Evolutionary conservation across 805 yeast genomes (phyloP).

Genomic region (Yarrowia divulgata): DNA sequence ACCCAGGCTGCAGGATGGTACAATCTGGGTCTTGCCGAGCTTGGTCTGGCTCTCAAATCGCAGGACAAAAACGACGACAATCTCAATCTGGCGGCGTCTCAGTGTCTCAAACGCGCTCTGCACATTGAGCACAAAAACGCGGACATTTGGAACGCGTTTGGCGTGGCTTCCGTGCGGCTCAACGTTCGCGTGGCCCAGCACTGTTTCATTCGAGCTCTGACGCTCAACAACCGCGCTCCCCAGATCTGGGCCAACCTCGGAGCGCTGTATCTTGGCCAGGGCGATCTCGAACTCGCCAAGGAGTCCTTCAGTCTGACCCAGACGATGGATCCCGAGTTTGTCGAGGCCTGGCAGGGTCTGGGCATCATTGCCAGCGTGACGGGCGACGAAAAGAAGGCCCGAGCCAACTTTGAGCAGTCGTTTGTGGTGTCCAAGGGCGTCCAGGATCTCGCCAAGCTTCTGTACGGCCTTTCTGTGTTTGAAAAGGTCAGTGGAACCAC

Average conservation of each 20-base stretch:
- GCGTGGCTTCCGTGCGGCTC: conserved; percentile 69
- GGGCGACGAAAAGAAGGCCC: conserved; percentile 57
- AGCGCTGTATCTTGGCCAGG: conserved; percentile 69
- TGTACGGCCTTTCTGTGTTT: conserved; percentile 69
- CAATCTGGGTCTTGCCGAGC: conserved; percentile 74
- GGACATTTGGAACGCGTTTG: conserved; percentile 82
- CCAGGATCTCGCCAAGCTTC: conserved; percentile 69
- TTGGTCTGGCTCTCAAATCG: conserved; percentile 55
- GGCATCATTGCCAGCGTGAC: conserved; percentile 60
- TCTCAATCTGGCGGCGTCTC: conserved; percentile 59
- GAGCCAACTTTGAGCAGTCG: conserved; percentile 75
- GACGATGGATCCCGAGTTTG: conserved; percentile 77
- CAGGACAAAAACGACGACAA: conserved; percentile 44
- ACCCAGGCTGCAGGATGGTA: conserved; percentile 56
- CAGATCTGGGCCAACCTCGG: conserved; percentile 84
- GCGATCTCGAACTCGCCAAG: conserved; percentile 74
- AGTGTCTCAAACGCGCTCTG: conserved; percentile 69
- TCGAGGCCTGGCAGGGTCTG: conserved; percentile 84
- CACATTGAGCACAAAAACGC: conserved; percentile 72
- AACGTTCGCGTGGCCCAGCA: conserved; percentile 87
- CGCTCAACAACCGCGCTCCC: conserved; percentile 71
- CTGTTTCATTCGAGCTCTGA: conserved; percentile 83
- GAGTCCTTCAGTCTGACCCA: conserved; percentile 77
- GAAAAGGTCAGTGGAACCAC: conserved; percentile 49
- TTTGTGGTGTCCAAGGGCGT: conserved; percentile 77